These are phyloP conservation scores for Naegleria fowleri DNA, from an alignment of 208 protist genomes.

Conservation along the genomic window DNA sequence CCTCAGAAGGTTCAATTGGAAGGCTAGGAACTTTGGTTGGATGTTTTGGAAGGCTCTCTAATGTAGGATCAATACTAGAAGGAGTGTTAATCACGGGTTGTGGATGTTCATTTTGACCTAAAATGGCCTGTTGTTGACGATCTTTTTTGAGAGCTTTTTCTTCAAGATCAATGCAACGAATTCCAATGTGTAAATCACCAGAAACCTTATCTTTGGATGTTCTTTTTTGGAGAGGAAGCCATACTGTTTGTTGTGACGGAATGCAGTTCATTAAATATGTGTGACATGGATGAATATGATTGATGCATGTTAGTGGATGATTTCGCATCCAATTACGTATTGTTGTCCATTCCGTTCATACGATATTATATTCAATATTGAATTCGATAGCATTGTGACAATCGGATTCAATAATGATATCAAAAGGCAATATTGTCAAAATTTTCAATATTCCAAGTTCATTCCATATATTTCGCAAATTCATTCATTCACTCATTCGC, in stretches of 20 bases:
- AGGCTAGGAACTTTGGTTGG: neutral
- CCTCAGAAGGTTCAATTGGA: neutral
- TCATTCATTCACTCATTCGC: no score
- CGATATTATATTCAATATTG: no score
- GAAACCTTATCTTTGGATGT: conserved; percentile 14
- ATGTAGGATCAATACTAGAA: neutral
- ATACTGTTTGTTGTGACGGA: conserved; percentile 11
- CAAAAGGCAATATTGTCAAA: no score
- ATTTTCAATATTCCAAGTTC: no score
- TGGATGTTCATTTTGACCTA: neutral
- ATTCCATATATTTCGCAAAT: no score
- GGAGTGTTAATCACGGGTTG: neutral
- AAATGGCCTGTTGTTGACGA: neutral
- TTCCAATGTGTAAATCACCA: neutral
- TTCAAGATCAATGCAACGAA: conserved; percentile 4
- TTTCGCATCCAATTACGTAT: no score
- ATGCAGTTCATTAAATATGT: no score
- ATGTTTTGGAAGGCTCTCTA: neutral
- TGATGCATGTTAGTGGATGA: no score
- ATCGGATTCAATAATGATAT: no score
- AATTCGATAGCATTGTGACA: no score
- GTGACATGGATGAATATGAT: no score
- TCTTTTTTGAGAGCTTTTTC: neutral
- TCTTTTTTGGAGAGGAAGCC: conserved; percentile 1
- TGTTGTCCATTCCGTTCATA: no score